Conservation (phyloP, 306 rosid species). For the Parietaria judaica region DNA sequence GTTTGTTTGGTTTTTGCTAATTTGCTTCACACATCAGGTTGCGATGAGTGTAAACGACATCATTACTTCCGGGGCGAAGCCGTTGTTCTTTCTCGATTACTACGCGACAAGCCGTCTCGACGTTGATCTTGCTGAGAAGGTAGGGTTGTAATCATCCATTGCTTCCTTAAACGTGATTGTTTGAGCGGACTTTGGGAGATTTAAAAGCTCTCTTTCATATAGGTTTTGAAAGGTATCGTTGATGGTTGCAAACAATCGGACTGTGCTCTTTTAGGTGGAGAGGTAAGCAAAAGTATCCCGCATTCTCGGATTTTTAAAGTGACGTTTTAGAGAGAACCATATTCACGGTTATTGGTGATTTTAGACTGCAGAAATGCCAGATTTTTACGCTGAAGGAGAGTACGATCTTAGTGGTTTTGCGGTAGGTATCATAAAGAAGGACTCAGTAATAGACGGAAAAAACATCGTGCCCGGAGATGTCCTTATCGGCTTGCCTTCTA, state of each 20-base stretch:
- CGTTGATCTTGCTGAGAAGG: slow-evolving; percentile 92
- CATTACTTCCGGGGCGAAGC: slow-evolving; percentile 93
- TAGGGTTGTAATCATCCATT: slow-evolving; percentile 11
- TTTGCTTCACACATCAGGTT: slow-evolving; percentile 40
- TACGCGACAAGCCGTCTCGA: slow-evolving; percentile 84
- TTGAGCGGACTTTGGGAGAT: background rate
- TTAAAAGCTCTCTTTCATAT: background rate
- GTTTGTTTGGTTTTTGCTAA: background rate
- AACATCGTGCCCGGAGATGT: slow-evolving; percentile 64
- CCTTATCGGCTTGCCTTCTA: slow-evolving; percentile 80
- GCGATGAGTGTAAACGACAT: slow-evolving; percentile 97
- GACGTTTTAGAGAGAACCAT: background rate
- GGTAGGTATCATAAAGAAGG: slow-evolving; percentile 74
- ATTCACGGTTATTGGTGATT: slow-evolving; percentile 1
- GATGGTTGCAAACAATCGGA: slow-evolving; percentile 88
- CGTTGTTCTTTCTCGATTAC: slow-evolving; percentile 88
- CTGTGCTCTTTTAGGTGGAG: slow-evolving; percentile 84
- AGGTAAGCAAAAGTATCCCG: slow-evolving; percentile 40
- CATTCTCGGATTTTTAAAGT: background rate
- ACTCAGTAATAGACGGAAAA: slow-evolving; percentile 63
- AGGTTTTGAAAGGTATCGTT: slow-evolving; percentile 91
- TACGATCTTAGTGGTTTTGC: slow-evolving; percentile 96
- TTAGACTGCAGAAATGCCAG: slow-evolving; percentile 99
- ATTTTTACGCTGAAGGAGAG: slow-evolving; percentile 76
- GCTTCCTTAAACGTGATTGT: slow-evolving; percentile 3